phyloP scores from a whole-genome alignment of 148 eudicot genomes.

The Camellia japonica region DNA sequence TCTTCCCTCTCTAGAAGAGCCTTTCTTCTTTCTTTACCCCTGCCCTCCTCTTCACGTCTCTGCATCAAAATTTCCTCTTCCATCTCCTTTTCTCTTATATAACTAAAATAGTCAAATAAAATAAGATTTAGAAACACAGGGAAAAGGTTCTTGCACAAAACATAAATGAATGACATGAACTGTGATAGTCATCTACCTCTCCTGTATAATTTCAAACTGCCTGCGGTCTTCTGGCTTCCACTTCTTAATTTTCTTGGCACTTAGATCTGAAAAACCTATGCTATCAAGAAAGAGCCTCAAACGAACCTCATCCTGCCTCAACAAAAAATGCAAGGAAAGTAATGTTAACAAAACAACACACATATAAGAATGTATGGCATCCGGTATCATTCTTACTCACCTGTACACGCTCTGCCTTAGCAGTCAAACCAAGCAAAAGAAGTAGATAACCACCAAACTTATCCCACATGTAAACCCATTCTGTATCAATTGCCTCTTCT shows the following conservation, averaged over 20 bases:
- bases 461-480: conserved; percentile 99
- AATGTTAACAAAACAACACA: neutral
- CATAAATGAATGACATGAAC: neutral
- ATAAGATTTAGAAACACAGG: conserved; percentile 17
- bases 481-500: conserved; percentile 99
- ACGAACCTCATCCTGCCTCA: conserved; percentile 91
- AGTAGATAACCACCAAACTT: conserved; percentile 99
- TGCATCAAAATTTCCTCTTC: conserved; percentile 96
- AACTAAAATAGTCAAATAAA: conserved; percentile 41
- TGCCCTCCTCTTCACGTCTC: conserved; percentile 99
- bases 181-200: conserved; percentile 54
- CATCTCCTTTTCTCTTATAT: conserved; percentile 98
- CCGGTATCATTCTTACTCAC: conserved; percentile 30
- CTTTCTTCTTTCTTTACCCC: conserved; percentile 98
- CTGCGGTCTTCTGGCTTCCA: conserved; percentile 99
- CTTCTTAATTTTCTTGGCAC: conserved; percentile 95
- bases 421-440: conserved; percentile 93
- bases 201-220: conserved; percentile 96
- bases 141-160: neutral
- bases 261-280: conserved; percentile 93
- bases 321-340: conserved; percentile 20
- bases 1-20: conserved; percentile 97
- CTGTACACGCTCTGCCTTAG: conserved; percentile 98
- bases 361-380: neutral
- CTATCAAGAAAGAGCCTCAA: conserved; percentile 96